Evolutionary conservation across 169 alveolate genomes (phyloP).

Genomic region (Pseudocohnilembus persalinus): DNA sequence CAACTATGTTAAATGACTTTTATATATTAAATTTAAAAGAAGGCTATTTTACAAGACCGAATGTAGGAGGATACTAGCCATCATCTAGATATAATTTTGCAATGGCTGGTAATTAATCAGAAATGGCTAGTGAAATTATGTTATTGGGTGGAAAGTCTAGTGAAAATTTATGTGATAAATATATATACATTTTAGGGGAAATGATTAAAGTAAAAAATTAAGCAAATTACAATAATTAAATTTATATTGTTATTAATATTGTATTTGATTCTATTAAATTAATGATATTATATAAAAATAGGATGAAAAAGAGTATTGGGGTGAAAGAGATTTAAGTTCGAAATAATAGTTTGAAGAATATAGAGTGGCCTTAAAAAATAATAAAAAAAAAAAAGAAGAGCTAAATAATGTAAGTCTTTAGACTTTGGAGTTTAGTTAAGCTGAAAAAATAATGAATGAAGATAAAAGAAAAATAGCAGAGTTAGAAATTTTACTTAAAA

Average conservation of each 20-base stretch:
- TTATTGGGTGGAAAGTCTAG: constrained; percentile 37
- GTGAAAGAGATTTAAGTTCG: constrained; percentile 12
- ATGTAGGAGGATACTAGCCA: constrained; percentile 45
- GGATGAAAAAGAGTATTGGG: constrained; percentile 39
- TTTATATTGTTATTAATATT: too few species aligned
- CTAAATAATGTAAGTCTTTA: constrained; percentile 19
- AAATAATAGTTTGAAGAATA: constrained; percentile 33
- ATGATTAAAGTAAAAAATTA: constrained; percentile 1
- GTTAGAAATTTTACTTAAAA: constrained; percentile 29
- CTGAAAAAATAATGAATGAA: constrained; percentile 40
- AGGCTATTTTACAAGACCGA: constrained; percentile 42
- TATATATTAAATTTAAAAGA: constrained; percentile 37
- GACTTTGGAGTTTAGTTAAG: constrained; percentile 39
- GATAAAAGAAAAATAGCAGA: constrained; percentile 38
- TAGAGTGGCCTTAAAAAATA: constrained; percentile 22
- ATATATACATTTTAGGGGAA: constrained; percentile 33
- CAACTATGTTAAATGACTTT: constrained; percentile 35
- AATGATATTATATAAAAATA: too few species aligned
- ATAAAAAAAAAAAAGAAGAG: constrained; percentile 32
- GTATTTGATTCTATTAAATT: too few species aligned
- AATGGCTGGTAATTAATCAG: constrained; percentile 40
- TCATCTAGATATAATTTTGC: constrained; percentile 38
- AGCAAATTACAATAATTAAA: too few species aligned
- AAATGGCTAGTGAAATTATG: constrained; percentile 34
- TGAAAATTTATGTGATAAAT: constrained; percentile 33